Base-by-base conservation (phyloP, 176 grass and related monocot species). In the Thinopyrum elongatum region DNA sequence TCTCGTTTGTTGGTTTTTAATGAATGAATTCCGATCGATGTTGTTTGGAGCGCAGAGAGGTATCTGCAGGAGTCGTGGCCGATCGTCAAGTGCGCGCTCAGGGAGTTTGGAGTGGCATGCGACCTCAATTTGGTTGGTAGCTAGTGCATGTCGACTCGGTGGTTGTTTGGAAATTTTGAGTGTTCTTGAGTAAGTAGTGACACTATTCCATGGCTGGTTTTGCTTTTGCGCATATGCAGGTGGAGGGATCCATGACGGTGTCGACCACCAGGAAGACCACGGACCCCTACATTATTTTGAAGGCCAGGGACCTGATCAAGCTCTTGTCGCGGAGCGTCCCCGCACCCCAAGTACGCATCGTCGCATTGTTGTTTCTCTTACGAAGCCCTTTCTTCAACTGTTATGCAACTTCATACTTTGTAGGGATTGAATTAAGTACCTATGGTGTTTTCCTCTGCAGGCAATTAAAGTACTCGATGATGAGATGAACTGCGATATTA, bases 1-100 rank as follows among this genome's bases (percentile, higher is more conserved):
- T 4, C 3, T 5, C 3, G 33, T 34, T 31, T 31, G 0, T n/a
- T n/a, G n/a, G 33, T 34, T 34, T 34, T 34, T 34, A 34, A 34
- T 34, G 33, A 34, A 34, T 34, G 33, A 34, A 34, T n/a, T 17
- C 2, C 71, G 63, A 28, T 65, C 38, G 30, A 19, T 66, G 12
- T 58, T 73, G 80, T 74, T 62, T 38, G 22, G 51, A 27, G 33
- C 2, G 82, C 85, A 98, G 93, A 98, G 86, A 98, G 95, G 81
- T 98, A 98, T 31, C 84, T 95, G 69, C 96, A 98, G 88, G 93
- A 95, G 84, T 58, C 80, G 26, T 98, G 96, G 96, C 96, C 96
- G 47, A 44, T 89, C 60, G 96, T 98, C 71, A 98, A 91, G 77
- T 85, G 75, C 34, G 89, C 93, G 27, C 66, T 98, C 55, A 98